Percentiles rank a stretch among this genome's conserved stretches.
These are phyloP conservation scores for Calamus simplicifolius DNA, from an alignment of 176 grass and related monocot genomes.

Conservation along the genomic window DNA sequence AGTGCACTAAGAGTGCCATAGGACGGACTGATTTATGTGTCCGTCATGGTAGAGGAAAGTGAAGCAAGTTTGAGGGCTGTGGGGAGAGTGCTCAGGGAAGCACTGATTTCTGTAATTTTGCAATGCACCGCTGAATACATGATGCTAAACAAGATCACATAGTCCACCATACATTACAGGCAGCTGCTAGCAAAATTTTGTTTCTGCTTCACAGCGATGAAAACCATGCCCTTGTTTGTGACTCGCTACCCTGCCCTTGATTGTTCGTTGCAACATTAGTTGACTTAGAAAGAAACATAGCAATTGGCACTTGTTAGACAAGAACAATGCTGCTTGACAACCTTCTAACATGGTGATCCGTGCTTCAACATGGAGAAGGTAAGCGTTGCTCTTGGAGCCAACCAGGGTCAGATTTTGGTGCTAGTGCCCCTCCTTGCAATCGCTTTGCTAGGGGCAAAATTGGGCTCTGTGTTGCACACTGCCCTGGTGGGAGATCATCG, in stretches of 20 bases:
- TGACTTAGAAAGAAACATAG: no score
- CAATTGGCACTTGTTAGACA: no score
- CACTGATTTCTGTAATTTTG: constrained; percentile 17
- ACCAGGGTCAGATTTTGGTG: constrained; percentile 22
- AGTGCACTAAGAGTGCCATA: constrained; percentile 47
- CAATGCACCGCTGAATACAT: no score
- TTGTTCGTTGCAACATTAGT: no score
- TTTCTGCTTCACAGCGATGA: no score
- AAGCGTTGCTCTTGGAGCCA: constrained; percentile 47
- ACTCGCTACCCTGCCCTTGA: no score
- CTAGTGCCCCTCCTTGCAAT: constrained; percentile 22
- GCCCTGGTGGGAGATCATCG: constrained; percentile 38
- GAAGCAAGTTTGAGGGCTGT: constrained; percentile 33
- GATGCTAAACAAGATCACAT: no score
- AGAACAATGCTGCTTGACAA: no score
- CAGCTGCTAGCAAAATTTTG: no score
- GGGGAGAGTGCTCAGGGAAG: constrained; percentile 49
- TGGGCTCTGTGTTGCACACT: constrained; percentile 36
- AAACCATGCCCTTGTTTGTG: no score
- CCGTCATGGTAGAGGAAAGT: constrained; percentile 47
- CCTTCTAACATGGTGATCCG: no score
- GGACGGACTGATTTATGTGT: constrained; percentile 47
- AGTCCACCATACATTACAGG: no score
- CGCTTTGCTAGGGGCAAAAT: constrained; percentile 39
- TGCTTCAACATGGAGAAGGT: constrained; percentile 8